Conservation (phyloP, 345 rosid genomes). For the Mangifera indica region DNA sequence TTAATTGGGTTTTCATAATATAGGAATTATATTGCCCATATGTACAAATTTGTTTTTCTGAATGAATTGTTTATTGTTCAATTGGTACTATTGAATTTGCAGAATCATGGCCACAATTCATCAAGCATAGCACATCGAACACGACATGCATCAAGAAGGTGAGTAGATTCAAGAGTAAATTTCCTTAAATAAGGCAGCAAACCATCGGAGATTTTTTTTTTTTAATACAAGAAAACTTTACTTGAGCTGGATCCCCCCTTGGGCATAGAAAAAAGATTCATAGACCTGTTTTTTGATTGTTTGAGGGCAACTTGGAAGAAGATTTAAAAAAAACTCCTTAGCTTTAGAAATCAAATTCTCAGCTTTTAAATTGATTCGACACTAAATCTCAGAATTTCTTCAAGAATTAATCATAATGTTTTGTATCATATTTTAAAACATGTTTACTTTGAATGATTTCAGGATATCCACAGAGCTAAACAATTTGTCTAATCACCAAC, state of each 20-base stretch:
- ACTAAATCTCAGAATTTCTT: neutral
- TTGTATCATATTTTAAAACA: neutral
- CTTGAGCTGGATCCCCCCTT: too few species aligned
- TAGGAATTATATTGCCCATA: neutral
- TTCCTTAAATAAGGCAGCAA: neutral
- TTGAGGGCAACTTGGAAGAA: too few species aligned
- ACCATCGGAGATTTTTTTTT: too few species aligned
- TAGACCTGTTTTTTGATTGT: too few species aligned
- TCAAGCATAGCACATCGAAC: conserved; percentile 52
- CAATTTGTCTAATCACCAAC: conserved; percentile 41
- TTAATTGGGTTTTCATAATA: neutral
- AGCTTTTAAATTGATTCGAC: neutral
- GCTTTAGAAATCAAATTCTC: too few species aligned
- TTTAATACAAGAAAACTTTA: too few species aligned
- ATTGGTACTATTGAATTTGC: conserved; percentile 21
- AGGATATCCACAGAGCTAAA: conserved; percentile 59
- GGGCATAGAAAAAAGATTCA: too few species aligned
- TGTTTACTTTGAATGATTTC: conserved; percentile 20
- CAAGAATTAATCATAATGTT: neutral
- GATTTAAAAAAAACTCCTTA: too few species aligned
- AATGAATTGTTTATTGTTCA: neutral
- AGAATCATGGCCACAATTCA: conserved; percentile 47
- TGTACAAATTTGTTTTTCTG: neutral
- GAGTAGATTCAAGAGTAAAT: conserved; percentile 9
- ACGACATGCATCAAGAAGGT: conserved; percentile 63